Conservation (phyloP, 306 rosid genomes). For the Prunus mira region DNA sequence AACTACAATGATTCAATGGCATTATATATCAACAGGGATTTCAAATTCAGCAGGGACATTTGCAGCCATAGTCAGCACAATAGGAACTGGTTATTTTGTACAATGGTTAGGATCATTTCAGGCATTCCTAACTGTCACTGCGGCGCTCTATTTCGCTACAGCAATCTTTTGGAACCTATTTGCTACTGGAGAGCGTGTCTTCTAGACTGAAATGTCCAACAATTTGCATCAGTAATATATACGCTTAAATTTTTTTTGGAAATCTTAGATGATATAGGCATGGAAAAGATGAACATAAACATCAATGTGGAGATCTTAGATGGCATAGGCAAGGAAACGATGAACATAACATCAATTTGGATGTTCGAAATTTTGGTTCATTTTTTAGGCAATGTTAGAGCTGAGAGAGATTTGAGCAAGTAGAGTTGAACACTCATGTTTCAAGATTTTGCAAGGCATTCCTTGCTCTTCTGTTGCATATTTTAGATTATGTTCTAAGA, state of each 20-base stretch:
- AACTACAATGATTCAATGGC: neutral
- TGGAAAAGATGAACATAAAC: neutral
- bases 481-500: neutral
- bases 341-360: neutral
- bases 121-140: conserved; percentile 74
- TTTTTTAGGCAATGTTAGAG: neutral
- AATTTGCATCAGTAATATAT: neutral
- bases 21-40: conserved; percentile 50
- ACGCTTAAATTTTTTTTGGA: neutral
- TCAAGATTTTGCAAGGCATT: neutral
- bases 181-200: conserved; percentile 76
- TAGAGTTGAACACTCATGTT: neutral
- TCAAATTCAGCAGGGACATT: conserved; percentile 81
- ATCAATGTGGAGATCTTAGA: too few species aligned
- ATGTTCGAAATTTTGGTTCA: neutral
- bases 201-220: conserved; percentile 31
- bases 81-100: conserved; percentile 92
- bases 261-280: neutral
- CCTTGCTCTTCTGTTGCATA: neutral
- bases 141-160: conserved; percentile 60
- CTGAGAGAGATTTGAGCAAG: neutral
- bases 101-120: conserved; percentile 93
- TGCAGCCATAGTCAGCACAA: conserved; percentile 93
- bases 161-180: conserved; percentile 80
- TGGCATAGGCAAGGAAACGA: neutral